phyloP scores from a whole-genome alignment of 2,329 filamentous ascomycete genomes.

The Curvularia lunata region DNA sequence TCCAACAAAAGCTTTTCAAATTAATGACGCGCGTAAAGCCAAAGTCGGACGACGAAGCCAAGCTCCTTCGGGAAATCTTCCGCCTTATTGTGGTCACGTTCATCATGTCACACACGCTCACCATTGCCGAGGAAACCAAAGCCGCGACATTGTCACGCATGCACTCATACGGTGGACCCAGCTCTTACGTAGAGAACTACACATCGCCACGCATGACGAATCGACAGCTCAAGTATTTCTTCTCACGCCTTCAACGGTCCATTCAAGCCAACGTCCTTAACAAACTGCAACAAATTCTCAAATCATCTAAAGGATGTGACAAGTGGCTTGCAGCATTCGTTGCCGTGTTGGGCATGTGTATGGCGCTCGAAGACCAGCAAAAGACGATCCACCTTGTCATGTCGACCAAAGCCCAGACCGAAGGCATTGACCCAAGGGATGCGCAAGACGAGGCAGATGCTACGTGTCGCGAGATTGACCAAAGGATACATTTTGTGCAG shows the following conservation, averaged over 20 bases:
- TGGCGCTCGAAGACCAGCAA: slow-evolving; percentile 57
- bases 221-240: slow-evolving; percentile 59
- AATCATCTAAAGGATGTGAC: slow-evolving; percentile 51
- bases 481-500: slow-evolving; percentile 53
- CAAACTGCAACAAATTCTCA: slow-evolving; percentile 56
- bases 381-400: slow-evolving; percentile 54
- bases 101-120: slow-evolving; percentile 58
- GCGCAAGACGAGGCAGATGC: slow-evolving; percentile 45
- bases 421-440: slow-evolving; percentile 33
- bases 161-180: slow-evolving; percentile 43
- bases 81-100: slow-evolving; percentile 57
- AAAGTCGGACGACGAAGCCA: slow-evolving; percentile 50
- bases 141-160: slow-evolving; percentile 48
- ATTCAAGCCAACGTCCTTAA: slow-evolving; percentile 54
- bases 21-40: slow-evolving; percentile 50
- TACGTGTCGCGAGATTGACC: slow-evolving; percentile 54
- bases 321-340: slow-evolving; percentile 57
- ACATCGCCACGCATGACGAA: slow-evolving; percentile 57
- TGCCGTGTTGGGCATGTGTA: slow-evolving; percentile 55
- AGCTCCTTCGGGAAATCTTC: slow-evolving; percentile 53
- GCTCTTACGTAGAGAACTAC: slow-evolving; percentile 38
- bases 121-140: slow-evolving; percentile 51
- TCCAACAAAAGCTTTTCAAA: slow-evolving; percentile 52
- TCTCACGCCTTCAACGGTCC: slow-evolving; percentile 51
- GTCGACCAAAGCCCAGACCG: slow-evolving; percentile 48